These are phyloP conservation scores for Macrolepiota dolichaula DNA, from an alignment of 768 basidiomycete species.

Conservation along the genomic window DNA sequence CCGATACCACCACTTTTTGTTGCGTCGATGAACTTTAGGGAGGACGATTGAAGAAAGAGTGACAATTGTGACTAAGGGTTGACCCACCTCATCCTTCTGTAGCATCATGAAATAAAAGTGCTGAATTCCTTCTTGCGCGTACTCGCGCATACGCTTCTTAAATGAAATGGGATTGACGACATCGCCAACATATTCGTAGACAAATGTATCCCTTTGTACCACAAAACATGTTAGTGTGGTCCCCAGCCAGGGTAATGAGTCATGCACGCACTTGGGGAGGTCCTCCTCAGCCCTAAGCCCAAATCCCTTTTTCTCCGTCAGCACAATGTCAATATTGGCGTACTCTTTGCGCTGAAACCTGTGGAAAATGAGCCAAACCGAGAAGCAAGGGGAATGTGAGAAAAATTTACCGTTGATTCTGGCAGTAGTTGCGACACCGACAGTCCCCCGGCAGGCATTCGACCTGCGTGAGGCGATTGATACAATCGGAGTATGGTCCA, in stretches of 20 bases:
- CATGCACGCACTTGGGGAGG: conserved; percentile 54
- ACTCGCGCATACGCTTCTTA: conserved; percentile 90
- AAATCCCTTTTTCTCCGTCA: conserved; percentile 94
- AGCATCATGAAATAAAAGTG: conserved; percentile 99
- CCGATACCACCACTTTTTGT: conserved; percentile 96
- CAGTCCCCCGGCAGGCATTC: conserved; percentile 94
- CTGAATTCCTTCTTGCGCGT: conserved; percentile 87
- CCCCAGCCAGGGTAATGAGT: neutral
- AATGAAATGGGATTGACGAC: conserved; percentile 87
- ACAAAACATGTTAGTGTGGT: conserved; percentile 8
- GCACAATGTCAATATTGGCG: conserved; percentile 83
- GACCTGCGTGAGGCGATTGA: conserved; percentile 95
- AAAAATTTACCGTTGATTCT: conserved; percentile 82
- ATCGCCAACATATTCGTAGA: conserved; percentile 98
- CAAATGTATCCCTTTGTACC: conserved; percentile 72
- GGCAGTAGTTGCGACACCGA: conserved; percentile 75
- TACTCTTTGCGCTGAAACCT: conserved; percentile 90
- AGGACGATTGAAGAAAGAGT: neutral
- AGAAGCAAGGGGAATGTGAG: conserved; percentile 5
- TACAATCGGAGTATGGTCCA: conserved; percentile 87
- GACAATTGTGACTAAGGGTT: neutral
- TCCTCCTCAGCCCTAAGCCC: conserved; percentile 78
- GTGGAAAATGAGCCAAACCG: conserved; percentile 11
- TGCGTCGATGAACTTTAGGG: conserved; percentile 86
- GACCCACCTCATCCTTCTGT: conserved; percentile 89